Evolutionary conservation across 2,329 filamentous ascomycete species (phyloP), one percentile per base, ranked within the genome.

Genomic region (Ophiostoma sp.): DNA sequence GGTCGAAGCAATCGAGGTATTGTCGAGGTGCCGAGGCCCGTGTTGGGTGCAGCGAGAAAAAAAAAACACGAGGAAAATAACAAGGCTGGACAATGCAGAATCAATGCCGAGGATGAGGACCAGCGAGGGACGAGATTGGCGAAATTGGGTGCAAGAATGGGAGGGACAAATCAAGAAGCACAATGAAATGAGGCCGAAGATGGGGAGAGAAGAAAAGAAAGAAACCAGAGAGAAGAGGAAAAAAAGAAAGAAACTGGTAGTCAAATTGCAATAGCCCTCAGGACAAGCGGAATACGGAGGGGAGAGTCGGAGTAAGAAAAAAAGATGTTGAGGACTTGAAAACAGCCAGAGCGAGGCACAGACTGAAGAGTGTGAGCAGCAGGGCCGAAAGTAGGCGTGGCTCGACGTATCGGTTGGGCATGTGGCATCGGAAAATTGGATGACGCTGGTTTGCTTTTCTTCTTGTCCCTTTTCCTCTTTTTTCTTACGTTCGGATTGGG

Each of bases 101-200:
- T 69, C 66, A 68, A 69, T 69, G 66, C 66, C 66, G 66, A 39
- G 64, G 64, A 66, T 66, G 64, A 68, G 66, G 45, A 69, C 45
- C 28, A 36, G 66, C 45, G 25, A 48, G 42, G 42, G 36, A 42
- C 59, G 33, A 66, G 28, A 22, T 39, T 45, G 36, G 63, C n/a
- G 50, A 59, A 33, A 31, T 39, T 48, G 64, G 39, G 17, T 6
- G 39, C 12, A 70, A 70, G 50, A 59, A 57, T 70, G 68, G 5
- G 19, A 25, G 39, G 52, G 50, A 15, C 17, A 61, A 12, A 25
- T 42, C 22, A 19, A 66, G 39, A 22, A 55, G 25, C 22, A 31
- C 1, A 42, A 57, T 8, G 28, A 69, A 61, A 61, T 42, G 52
- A 72, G 12, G 31, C 57, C 25, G n/a, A 48, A 68, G 36, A 45